Base-by-base conservation (phyloP, 2,329 filamentous ascomycete species). In the Lecanoromycetidae sp. region DNA sequence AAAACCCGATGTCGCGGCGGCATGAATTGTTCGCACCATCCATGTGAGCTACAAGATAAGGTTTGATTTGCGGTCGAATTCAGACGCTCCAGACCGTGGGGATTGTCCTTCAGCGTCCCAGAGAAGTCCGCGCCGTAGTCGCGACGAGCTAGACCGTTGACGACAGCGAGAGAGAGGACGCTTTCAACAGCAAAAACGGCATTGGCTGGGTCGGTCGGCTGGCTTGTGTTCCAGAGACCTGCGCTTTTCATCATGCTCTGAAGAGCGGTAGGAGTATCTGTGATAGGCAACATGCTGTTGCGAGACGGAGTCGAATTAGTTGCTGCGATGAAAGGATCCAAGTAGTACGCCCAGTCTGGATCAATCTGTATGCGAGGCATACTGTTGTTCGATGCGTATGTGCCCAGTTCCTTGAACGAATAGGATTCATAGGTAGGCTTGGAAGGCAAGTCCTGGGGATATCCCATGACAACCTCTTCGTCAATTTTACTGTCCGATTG, bases 251-350 rank as follows among this genome's bases (percentile, higher is more conserved):
- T 17, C 23, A 43, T 26, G 9, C 35, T 25, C 20, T 35, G 30
- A 29, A 48, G 35, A 29, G 27, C 45, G n/a, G n/a, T n/a, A n/a
- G n/a, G n/a, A n/a, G n/a, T n/a, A n/a, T n/a, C n/a, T n/a, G n/a
- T n/a, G n/a, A n/a, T n/a, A n/a, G n/a, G n/a, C n/a, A n/a, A n/a
- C n/a, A n/a, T n/a, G n/a, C n/a, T n/a, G n/a, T n/a, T n/a, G n/a
- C n/a, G n/a, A n/a, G n/a, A n/a, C n/a, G n/a, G n/a, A 35, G 37
- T 48, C 32, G 45, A 42, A 10, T 48, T 48, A 27, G 19, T 19
- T 17, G 27, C 15, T 22, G 35, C 8, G 22, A 42, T 30, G 26
- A 17, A 25, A 13, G 45, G 37, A 22, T 48, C 43, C 8, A 48
- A 25, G 12, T 19, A 43, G 27, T 2, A 10, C 19, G 45, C 45